Conservation (phyloP, 108 stramenopile species). For the Skeletonema tropicum region DNA sequence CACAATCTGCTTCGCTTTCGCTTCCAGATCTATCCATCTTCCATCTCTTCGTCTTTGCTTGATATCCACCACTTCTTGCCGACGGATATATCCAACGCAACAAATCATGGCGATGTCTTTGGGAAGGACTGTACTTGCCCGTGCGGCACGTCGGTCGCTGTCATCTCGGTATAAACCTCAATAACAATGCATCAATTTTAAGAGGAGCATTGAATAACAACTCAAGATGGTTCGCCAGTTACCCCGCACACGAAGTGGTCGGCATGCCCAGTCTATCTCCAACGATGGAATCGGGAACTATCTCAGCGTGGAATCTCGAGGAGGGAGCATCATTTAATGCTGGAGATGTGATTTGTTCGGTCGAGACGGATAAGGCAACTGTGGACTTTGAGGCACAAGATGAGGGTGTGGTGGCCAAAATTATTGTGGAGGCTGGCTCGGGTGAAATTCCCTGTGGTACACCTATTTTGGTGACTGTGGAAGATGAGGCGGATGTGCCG, state of each 20-base stretch:
- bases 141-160: conserved; percentile 22
- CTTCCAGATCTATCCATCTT: too few relatives aligned
- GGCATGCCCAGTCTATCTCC: conserved; percentile 95
- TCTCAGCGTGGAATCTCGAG: conserved; percentile 82
- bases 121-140: conserved; percentile 25
- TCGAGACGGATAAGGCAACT: conserved; percentile 99
- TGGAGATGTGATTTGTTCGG: conserved; percentile 92
- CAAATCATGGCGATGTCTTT: conserved; percentile 16
- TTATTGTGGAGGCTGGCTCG: conserved; percentile 76
- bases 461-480: conserved; percentile 93
- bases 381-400: conserved; percentile 98
- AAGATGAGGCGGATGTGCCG: conserved; percentile 81
- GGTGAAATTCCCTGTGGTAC: conserved; percentile 87
- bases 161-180: background rate
- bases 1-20: too few relatives aligned
- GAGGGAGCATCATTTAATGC: conserved; percentile 87
- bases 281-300: conserved; percentile 94
- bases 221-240: conserved; percentile 64
- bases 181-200: conserved; percentile 5
- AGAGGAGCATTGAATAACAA: background rate
- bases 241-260: conserved; percentile 88
- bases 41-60: too few relatives aligned
- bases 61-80: background rate
- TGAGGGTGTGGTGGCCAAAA: conserved; percentile 95
- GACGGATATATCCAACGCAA: background rate